Evolutionary conservation across 179 eudicot species (phyloP).

Genomic region (Actinidia arguta): DNA sequence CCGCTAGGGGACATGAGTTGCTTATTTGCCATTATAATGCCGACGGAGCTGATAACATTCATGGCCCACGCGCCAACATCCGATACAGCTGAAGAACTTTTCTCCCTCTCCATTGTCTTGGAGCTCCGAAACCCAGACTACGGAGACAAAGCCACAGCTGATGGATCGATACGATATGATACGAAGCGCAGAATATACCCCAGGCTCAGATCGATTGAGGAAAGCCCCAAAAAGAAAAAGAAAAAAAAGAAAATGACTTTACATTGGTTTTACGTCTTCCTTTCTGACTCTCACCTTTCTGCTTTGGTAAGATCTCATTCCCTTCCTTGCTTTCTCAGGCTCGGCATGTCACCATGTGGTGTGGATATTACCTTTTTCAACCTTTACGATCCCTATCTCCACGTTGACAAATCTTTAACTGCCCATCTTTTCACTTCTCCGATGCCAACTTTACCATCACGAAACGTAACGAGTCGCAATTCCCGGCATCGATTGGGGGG

Average conservation of each 20-base stretch:
- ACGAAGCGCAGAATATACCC: too few species aligned
- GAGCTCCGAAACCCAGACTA: not conserved
- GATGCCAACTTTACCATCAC: too few species aligned
- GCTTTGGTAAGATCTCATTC: not conserved
- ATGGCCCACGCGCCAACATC: constrained; percentile 83
- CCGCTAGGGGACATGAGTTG: constrained; percentile 73
- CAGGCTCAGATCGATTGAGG: too few species aligned
- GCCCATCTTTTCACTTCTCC: too few species aligned
- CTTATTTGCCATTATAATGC: constrained; percentile 80
- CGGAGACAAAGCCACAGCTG: not conserved
- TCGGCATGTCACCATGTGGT: not conserved
- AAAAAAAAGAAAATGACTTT: not conserved
- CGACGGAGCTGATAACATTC: constrained; percentile 77
- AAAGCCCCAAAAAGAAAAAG: not conserved
- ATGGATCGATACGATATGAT: not conserved
- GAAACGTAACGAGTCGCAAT: too few species aligned
- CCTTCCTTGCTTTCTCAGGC: not conserved
- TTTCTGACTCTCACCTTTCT: not conserved
- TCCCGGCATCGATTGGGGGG: too few species aligned
- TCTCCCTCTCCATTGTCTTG: constrained; percentile 56
- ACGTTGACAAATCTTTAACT: too few species aligned
- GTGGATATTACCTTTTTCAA: not conserved
- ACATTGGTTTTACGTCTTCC: not conserved
- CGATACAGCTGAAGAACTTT: constrained; percentile 58
- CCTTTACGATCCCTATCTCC: not conserved